Percentiles rank a stretch among this genome's conserved stretches.
phyloP scores from a whole-genome alignment of 2,329 filamentous ascomycete species.

The Neopestalotiopsis sp. region DNA sequence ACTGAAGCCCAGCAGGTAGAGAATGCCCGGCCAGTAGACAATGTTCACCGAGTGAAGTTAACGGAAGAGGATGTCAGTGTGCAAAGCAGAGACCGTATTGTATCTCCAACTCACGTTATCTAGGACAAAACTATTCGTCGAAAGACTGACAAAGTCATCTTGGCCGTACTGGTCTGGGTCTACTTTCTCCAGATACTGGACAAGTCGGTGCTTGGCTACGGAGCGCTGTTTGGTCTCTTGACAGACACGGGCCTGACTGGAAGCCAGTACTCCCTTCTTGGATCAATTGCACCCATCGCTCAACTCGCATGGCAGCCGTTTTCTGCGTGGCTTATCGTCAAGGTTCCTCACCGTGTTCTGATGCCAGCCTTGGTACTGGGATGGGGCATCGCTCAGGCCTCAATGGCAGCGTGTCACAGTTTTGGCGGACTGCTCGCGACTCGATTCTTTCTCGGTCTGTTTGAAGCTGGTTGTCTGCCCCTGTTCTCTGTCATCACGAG shows the following conservation, averaged over 20 bases:
- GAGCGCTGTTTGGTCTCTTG: slow-evolving; percentile 59
- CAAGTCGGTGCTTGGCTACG: slow-evolving; percentile 62
- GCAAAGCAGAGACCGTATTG: background rate
- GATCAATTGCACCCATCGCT: slow-evolving; percentile 62
- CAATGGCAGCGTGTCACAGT: slow-evolving; percentile 49
- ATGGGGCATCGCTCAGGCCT: slow-evolving; percentile 56
- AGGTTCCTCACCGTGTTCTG: slow-evolving; percentile 39
- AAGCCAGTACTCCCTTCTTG: slow-evolving; percentile 61
- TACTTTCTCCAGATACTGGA: slow-evolving; percentile 65
- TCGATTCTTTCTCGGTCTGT: slow-evolving; percentile 55
- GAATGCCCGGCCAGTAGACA: background rate
- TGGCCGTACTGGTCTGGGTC: slow-evolving; percentile 60
- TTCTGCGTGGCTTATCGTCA: slow-evolving; percentile 64
- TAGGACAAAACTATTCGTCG: slow-evolving; percentile 60
- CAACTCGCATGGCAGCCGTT: slow-evolving; percentile 67
- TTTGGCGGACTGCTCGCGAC: slow-evolving; percentile 52
- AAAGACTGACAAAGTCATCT: slow-evolving; percentile 66
- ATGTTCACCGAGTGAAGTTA: background rate
- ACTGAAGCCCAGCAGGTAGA: background rate
- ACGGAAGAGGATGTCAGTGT: background rate
- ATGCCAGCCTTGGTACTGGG: slow-evolving; percentile 20
- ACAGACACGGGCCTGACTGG: slow-evolving; percentile 55
- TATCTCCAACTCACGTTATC: background rate
- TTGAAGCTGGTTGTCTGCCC: slow-evolving; percentile 58
- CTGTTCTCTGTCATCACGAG: slow-evolving; percentile 62